These are phyloP conservation scores for Globisporangium megalacanthum DNA, from an alignment of 352 stramenopile species.

Conservation along the genomic window DNA sequence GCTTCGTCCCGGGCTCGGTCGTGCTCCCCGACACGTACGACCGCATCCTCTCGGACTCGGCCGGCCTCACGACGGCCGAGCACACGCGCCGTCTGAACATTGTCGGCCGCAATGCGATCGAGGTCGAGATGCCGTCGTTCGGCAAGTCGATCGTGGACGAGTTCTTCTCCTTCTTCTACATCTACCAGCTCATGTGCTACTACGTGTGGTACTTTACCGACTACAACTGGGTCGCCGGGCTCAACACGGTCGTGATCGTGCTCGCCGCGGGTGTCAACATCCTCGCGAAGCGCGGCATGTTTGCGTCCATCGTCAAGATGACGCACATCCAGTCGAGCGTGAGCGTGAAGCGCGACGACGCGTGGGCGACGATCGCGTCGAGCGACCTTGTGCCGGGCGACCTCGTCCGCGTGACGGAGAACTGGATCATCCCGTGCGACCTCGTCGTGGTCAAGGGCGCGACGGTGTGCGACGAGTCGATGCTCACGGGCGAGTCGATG, in stretches of 20 bases:
- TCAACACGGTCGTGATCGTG: slow-evolving; percentile 65
- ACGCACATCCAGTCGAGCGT: slow-evolving; percentile 64
- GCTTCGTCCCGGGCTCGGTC: slow-evolving; percentile 49
- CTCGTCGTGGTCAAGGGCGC: slow-evolving; percentile 63
- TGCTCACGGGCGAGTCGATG: slow-evolving; percentile 80
- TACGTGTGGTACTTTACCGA: slow-evolving; percentile 73
- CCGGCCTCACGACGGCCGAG: slow-evolving; percentile 38
- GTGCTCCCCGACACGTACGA: slow-evolving; percentile 38
- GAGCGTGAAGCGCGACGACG: slow-evolving; percentile 47
- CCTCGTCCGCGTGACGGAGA: slow-evolving; percentile 53
- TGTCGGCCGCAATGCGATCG: slow-evolving; percentile 55
- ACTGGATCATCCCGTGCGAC: slow-evolving; percentile 71
- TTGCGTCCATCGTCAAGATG: slow-evolving; percentile 49
- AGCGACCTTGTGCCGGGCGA: slow-evolving; percentile 59
- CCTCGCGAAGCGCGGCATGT: slow-evolving; percentile 58
- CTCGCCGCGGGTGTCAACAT: slow-evolving; percentile 52
- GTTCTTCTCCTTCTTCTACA: slow-evolving; percentile 70
- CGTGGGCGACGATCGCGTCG: slow-evolving; percentile 44
- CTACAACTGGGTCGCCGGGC: slow-evolving; percentile 50
- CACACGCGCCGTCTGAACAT: slow-evolving; percentile 33
- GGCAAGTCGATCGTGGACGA: slow-evolving; percentile 48
- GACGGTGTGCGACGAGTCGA: slow-evolving; percentile 68
- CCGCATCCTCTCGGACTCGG: slow-evolving; percentile 36
- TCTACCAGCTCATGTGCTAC: slow-evolving; percentile 88
- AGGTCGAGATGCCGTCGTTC: slow-evolving; percentile 57